A percentile compares a stretch with the other conserved stretches of the same genome.
Conservation (phyloP, 257 asterid genomes). For the Gynochthodes officinalis region DNA sequence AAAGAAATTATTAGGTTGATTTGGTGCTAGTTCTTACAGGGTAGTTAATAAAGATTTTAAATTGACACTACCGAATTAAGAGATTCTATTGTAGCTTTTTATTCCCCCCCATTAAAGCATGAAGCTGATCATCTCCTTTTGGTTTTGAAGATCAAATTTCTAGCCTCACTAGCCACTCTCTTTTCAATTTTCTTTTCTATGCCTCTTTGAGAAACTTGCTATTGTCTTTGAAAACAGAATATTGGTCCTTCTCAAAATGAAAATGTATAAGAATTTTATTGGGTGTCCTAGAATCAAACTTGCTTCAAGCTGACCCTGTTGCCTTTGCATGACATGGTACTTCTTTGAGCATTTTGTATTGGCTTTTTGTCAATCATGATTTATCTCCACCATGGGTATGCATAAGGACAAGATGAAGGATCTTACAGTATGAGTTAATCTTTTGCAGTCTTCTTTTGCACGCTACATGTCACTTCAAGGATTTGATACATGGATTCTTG, state of each 20-base stretch:
- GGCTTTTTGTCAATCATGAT: not conserved
- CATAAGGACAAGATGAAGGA: too few species aligned
- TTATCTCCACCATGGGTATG: not conserved
- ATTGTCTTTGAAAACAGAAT: not conserved
- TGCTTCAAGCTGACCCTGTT: not conserved
- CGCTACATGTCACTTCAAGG: constrained; percentile 29
- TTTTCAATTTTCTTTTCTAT: not conserved
- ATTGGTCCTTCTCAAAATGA: not conserved
- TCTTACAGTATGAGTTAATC: not conserved
- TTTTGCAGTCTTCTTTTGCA: constrained; percentile 30
- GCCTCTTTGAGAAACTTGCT: not conserved
- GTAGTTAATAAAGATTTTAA: not conserved
- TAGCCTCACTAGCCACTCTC: not conserved
- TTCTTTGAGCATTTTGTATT: not conserved
- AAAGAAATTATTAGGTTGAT: not conserved
- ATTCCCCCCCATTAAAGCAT: too few species aligned
- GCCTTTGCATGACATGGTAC: not conserved
- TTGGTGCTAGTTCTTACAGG: not conserved
- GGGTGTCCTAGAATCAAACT: too few species aligned
- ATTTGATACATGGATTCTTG: constrained; percentile 36
- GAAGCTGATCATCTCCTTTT: not conserved
- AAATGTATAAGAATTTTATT: not conserved
- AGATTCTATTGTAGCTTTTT: too few species aligned
- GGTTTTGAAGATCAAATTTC: not conserved
- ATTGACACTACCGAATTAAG: not conserved